phyloP scores from a whole-genome alignment of 768 basidiomycete species.

The Favolaschia claudopus region DNA sequence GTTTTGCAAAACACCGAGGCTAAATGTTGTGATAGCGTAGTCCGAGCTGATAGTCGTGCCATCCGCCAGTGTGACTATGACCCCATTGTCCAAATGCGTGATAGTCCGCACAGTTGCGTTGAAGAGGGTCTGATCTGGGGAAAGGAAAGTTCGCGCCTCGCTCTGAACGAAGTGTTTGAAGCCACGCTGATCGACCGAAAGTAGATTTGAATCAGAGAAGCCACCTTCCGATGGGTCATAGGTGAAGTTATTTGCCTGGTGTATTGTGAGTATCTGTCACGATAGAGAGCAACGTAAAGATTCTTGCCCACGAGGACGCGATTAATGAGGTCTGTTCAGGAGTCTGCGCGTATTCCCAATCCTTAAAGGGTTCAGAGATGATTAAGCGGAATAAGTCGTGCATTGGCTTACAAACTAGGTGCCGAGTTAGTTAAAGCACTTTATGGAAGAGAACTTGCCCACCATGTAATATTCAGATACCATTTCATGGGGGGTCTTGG shows the following conservation, averaged over 20 bases:
- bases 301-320: slow-evolving; percentile 66
- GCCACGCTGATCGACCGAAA: slow-evolving; percentile 69
- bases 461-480: slow-evolving; percentile 68
- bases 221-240: slow-evolving; percentile 59
- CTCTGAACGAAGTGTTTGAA: slow-evolving; percentile 63
- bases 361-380: slow-evolving; percentile 9
- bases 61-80: slow-evolving; percentile 53
- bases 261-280: neutral
- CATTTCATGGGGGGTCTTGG: slow-evolving; percentile 51
- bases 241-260: slow-evolving; percentile 72
- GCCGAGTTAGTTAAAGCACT: neutral
- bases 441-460: slow-evolving; percentile 23
- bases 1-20: slow-evolving; percentile 73
- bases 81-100: slow-evolving; percentile 51
- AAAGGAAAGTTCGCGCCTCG: slow-evolving; percentile 64
- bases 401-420: neutral
- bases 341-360: slow-evolving; percentile 63
- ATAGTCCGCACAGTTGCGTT: slow-evolving; percentile 60
- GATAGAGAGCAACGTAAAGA: neutral
- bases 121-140: slow-evolving; percentile 52
- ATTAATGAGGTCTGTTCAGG: slow-evolving; percentile 72
- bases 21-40: slow-evolving; percentile 73
- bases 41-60: slow-evolving; percentile 56
- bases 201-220: slow-evolving; percentile 60
- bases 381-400: neutral